These are phyloP conservation scores for Aspergillus pseudoterreus DNA, from an alignment of 2,329 filamentous ascomycete species.

Conservation along the genomic window DNA sequence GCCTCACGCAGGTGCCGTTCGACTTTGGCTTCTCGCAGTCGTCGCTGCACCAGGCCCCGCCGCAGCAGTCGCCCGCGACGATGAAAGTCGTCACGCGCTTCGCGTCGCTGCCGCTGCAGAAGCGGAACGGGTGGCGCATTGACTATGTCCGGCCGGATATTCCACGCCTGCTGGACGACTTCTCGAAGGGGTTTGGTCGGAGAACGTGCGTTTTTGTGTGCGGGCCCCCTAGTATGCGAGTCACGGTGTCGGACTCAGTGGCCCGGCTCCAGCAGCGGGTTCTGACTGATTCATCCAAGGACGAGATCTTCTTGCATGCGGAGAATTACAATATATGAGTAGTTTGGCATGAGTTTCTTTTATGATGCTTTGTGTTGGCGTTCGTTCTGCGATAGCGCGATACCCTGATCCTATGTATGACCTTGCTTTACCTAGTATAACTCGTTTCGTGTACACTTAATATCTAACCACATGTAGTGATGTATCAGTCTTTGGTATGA, in stretches of 20 bases:
- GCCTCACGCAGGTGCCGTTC: slow-evolving; percentile 40
- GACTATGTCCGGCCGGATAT: slow-evolving; percentile 90
- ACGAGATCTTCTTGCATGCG: slow-evolving; percentile 91
- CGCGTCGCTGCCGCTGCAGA: slow-evolving; percentile 63
- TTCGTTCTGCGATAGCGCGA: not conserved
- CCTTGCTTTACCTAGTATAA: no score
- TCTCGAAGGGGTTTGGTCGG: slow-evolving; percentile 76
- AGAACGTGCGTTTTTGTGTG: slow-evolving; percentile 90
- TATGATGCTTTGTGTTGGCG: not conserved
- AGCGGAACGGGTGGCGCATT: slow-evolving; percentile 75
- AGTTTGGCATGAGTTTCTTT: not conserved
- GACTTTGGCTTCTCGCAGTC: slow-evolving; percentile 80
- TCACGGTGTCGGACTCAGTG: slow-evolving; percentile 82
- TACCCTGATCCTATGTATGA: not conserved
- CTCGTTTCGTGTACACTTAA: no score
- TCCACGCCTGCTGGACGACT: slow-evolving; percentile 77
- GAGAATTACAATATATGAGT: slow-evolving; percentile 84
- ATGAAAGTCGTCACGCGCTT: slow-evolving; percentile 89
- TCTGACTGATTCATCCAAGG: slow-evolving; percentile 70
- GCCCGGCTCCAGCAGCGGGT: slow-evolving; percentile 79
- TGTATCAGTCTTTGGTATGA: not conserved
- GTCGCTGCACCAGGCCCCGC: slow-evolving; percentile 46
- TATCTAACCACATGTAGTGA: not conserved
- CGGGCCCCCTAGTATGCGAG: slow-evolving; percentile 79
- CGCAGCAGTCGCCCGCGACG: slow-evolving; percentile 56